Base-by-base conservation (phyloP, 2,329 filamentous ascomycete genomes). In the Tolypocladium guangdongense region DNA sequence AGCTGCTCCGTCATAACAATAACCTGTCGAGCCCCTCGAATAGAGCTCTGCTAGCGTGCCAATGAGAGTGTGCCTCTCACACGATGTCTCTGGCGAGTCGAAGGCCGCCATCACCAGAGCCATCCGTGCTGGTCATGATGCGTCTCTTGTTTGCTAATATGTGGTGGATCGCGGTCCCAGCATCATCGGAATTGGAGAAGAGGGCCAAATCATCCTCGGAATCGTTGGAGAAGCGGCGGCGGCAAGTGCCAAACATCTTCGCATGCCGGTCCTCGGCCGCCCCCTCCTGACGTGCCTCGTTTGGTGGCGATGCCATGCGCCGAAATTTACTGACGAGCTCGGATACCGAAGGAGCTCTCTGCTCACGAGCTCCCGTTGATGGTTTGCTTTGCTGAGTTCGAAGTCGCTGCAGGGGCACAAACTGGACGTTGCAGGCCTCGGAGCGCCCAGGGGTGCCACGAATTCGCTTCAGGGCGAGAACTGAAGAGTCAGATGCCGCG, bases 251-350 rank as follows among this genome's bases (percentile, higher is more conserved):
- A 39, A 54, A 43, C 33, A 47, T 52, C 46, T 48, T 47, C 14
- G 51, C n/a, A 18, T 36, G 22, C 8, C 10, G 4, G 27, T 36
- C 24, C 41, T 43, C 38, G 14, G 18, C 37, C n/a, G n/a, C 11
- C 32, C 35, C 6, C 27, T 46, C 36, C 36, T 37, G 14, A 48
- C 53, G 49, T 30, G 27, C 8, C 10, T 30, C 4, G 24, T 49
- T 54, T 32, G 55, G 55, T 39, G 47, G 24, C n/a, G 56, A 57
- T 35, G 54, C 56, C 58, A 63, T 57, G 6, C 55, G 56, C 24
- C 59, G 55, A 41, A 63, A 63, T 36, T 60, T 62, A 32, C 51
- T 60, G 24, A 63, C 61, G 7, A 63, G 58, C 45, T 62, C 60
- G 24, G 61, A 62, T 18, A 63, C 61, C 5, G 61, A 63, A 38